Conservation (phyloP, 2,329 filamentous ascomycete species). For the Metarhizium album region DNA sequence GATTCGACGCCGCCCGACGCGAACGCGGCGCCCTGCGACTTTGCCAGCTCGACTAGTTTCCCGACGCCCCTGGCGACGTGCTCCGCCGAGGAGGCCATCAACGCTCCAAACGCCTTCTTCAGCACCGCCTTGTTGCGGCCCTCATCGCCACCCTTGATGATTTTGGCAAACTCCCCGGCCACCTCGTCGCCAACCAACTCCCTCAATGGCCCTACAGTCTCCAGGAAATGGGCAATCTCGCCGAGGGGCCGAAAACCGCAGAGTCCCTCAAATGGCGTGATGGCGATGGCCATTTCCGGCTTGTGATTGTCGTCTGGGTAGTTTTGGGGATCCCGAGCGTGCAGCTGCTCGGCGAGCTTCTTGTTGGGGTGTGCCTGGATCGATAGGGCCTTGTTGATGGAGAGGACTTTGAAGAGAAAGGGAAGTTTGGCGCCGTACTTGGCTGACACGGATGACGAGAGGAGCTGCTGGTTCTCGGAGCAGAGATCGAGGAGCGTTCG, state of each 20-base stretch:
- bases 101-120: constrained; percentile 59
- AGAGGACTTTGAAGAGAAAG: constrained; percentile 96
- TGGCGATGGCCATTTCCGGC: constrained; percentile 97
- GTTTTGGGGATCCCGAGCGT: constrained; percentile 78
- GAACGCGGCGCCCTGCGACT: constrained; percentile 59
- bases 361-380: constrained; percentile 98
- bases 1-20: constrained; percentile 61
- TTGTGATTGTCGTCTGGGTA: constrained; percentile 99
- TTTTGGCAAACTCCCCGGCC: constrained; percentile 43
- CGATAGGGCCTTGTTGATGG: constrained; percentile 88
- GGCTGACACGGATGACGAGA: constrained; percentile 61
- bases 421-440: constrained; percentile 76
- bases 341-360: constrained; percentile 76
- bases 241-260: constrained; percentile 85
- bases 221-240: constrained; percentile 80
- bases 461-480: constrained; percentile 72
- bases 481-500: constrained; percentile 81
- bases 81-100: constrained; percentile 69
- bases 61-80: constrained; percentile 44
- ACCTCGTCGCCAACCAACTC: constrained; percentile 55
- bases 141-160: constrained; percentile 34
- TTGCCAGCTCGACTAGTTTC: constrained; percentile 60
- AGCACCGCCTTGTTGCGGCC: constrained; percentile 68
- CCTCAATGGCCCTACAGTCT: constrained; percentile 44
- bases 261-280: constrained; percentile 90